phyloP scores from a whole-genome alignment of 192 early-diverging fungal genomes.

The Coemansia sp. region DNA sequence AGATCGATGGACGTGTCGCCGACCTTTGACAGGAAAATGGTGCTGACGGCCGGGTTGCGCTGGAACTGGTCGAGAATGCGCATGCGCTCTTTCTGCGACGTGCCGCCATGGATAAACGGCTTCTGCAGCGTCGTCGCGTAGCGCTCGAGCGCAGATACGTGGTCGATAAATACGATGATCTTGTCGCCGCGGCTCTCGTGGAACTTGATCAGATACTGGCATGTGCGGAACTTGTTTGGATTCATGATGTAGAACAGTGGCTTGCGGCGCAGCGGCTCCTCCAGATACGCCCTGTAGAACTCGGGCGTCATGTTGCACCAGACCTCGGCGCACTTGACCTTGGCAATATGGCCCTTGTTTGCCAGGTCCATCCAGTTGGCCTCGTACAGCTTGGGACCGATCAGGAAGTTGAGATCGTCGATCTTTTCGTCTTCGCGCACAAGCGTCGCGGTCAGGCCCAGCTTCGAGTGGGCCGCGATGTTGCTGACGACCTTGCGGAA shows the following conservation, averaged over 20 bases:
- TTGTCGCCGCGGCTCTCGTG: constrained; percentile 95
- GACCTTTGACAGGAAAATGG: constrained; percentile 85
- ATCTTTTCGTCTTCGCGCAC: constrained; percentile 99
- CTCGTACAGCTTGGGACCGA: constrained; percentile 98
- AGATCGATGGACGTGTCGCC: constrained; percentile 99
- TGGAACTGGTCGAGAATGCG: constrained; percentile 92
- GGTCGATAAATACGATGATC: constrained; percentile 99
- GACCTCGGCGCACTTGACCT: constrained; percentile 97
- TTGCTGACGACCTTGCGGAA: constrained; percentile 90
- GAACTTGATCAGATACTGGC: constrained; percentile 92
- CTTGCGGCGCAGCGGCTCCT: constrained; percentile 74
- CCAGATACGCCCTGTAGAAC: constrained; percentile 92
- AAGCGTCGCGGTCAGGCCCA: constrained; percentile 97
- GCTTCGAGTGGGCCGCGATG: constrained; percentile 89
- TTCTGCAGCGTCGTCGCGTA: constrained; percentile 81
- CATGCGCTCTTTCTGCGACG: constrained; percentile 84
- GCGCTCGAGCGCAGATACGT: constrained; percentile 89
- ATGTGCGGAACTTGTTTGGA: constrained; percentile 96
- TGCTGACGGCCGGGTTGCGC: constrained; percentile 86
- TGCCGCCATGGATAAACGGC: constrained; percentile 91
- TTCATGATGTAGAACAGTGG: constrained; percentile 93
- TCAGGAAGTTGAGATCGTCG: constrained; percentile 93
- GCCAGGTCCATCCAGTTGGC: constrained; percentile 99
- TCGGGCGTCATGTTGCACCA: constrained; percentile 98
- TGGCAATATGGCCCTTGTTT: constrained; percentile 95